phyloP scores from a whole-genome alignment of 164 flowering plant genomes.

The Vitis riparia region DNA sequence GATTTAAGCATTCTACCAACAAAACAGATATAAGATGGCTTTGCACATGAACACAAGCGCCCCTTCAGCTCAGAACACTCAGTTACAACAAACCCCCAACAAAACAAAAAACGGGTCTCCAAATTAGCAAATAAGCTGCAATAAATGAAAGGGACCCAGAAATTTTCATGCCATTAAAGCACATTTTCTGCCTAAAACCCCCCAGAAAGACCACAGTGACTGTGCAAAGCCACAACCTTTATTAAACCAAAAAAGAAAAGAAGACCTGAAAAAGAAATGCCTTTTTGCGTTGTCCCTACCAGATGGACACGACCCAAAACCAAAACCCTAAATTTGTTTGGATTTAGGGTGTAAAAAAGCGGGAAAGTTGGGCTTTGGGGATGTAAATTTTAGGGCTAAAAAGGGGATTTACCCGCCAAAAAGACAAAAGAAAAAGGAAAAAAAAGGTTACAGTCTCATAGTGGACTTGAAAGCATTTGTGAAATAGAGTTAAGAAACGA shows the following conservation, averaged over 20 bases:
- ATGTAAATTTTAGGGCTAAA: not conserved
- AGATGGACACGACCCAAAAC: constrained; percentile 5
- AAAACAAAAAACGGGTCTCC: constrained; percentile 15
- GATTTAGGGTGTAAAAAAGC: constrained; percentile 13
- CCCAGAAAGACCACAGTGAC: too few species aligned
- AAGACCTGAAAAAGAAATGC: constrained; percentile 7
- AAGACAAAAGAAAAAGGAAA: not conserved
- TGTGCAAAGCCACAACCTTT: constrained; percentile 11
- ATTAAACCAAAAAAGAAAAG: constrained; percentile 4
- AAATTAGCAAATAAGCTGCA: not conserved
- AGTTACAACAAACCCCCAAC: constrained; percentile 11
- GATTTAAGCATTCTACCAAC: constrained; percentile 10
- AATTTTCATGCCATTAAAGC: constrained; percentile 6
- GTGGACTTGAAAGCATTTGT: constrained; percentile 34
- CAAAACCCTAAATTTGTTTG: constrained; percentile 14
- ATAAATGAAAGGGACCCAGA: constrained; percentile 23
- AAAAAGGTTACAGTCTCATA: constrained; percentile 9
- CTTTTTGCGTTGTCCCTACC: constrained; percentile 6
- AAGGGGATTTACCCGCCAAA: constrained; percentile 33
- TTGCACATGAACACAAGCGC: not conserved
- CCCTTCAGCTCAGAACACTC: not conserved
- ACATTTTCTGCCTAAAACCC: not conserved
- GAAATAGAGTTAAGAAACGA: constrained; percentile 20
- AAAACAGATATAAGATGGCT: not conserved
- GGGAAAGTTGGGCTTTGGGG: constrained; percentile 16